Evolutionary conservation across 1,139 yeast species (phyloP), one percentile per base, ranked within the genome.

Genomic region (Suzukiozyma palmioleophila): DNA sequence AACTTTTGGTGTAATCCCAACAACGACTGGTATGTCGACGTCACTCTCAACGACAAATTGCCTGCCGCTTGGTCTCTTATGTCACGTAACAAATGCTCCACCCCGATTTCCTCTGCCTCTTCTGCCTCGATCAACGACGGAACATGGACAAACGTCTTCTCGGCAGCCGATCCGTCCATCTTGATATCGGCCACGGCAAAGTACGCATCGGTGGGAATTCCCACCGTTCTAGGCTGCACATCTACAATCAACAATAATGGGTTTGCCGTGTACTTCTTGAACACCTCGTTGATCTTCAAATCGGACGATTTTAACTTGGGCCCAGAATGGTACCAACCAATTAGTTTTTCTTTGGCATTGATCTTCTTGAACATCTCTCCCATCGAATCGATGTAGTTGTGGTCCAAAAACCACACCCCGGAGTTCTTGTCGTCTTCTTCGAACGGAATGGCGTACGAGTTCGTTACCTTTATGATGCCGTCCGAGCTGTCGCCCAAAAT

Each of bases 281-380:
- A 89, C 3, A 70, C 72, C 50, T 92, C 97, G 56, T 90, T 92
- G 56, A 94, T 92, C 57, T 85, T 87, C 50, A 92, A 72, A 60
- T 94, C 99, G 13, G 95, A 83, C 2, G 92, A 77, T 53, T 80
- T 81, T 51, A 94, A 75, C 62, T 90, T 89, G 11, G 97, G 97
- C 1, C 98, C 99, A 13, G 96, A 83, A 60, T 94, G 99, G 59
- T 94, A 94, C 99, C 99, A 94, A 9, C 99, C 99, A 60, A 94
- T 82, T 43, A 94, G 73, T 60, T 81, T 86, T 60, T 94, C 99
- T 66, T 87, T 88, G 22, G 98, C 99, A 66, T 90, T 92, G 58
- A 92, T 92, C 64, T 94, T 92, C 60, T 86, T 88, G 66, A 88
- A 92, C 99, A 94, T 94, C 51, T 89, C 97, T 47, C 92, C 84